phyloP scores from a whole-genome alignment of 73 alveolate species.

The Stentor coeruleus region DNA sequence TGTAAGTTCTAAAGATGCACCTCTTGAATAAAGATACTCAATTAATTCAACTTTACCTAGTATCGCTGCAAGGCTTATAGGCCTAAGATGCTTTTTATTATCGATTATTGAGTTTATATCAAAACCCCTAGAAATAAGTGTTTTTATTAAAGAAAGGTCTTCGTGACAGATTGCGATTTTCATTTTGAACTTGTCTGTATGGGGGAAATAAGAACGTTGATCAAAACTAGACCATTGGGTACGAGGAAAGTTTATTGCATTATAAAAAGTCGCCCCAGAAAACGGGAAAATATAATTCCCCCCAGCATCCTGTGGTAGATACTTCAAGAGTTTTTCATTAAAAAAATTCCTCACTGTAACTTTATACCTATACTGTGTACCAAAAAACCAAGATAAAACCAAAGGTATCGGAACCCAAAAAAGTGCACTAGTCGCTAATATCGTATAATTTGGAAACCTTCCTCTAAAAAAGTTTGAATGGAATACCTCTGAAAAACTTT shows the following conservation, averaged over 20 bases:
- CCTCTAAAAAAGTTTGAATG: too few relatives aligned
- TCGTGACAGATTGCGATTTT: neutral
- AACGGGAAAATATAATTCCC: conserved; percentile 3
- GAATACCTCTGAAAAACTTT: too few relatives aligned
- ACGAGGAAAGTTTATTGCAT: neutral
- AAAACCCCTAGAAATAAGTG: neutral
- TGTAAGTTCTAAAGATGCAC: neutral
- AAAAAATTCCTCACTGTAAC: neutral
- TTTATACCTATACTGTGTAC: too few relatives aligned
- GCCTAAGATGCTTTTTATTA: neutral
- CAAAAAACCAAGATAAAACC: too few relatives aligned
- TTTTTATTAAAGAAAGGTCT: neutral
- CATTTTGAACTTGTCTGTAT: neutral
- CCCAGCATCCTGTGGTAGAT: conserved; percentile 10
- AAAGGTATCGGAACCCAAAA: too few relatives aligned
- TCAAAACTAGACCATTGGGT: conserved; percentile 9
- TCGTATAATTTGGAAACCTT: too few relatives aligned
- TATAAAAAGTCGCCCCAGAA: neutral
- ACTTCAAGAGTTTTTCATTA: neutral
- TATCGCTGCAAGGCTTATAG: neutral
- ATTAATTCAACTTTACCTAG: neutral
- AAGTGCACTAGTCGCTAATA: too few relatives aligned
- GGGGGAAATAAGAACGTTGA: conserved; percentile 20
- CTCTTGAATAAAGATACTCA: neutral
- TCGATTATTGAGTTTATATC: neutral